Conservation (phyloP, 106 monocot species). For the Allium sativum region DNA sequence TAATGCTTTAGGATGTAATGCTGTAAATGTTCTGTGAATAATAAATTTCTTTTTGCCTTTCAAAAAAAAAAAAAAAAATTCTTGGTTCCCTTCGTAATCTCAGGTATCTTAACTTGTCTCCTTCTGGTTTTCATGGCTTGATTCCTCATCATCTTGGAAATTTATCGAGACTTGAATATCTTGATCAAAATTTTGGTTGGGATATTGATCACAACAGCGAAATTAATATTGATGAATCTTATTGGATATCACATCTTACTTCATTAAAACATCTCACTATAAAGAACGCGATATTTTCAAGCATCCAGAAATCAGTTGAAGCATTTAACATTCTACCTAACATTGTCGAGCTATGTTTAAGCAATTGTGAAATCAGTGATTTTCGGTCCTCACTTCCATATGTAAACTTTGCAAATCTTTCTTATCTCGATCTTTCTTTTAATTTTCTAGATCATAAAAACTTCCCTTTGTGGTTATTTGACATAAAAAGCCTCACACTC, state of each 20-base stretch:
- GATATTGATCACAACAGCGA: too few species aligned
- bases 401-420: not conserved
- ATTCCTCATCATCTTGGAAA: too few species aligned
- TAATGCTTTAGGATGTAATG: too few species aligned
- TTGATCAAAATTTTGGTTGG: too few species aligned
- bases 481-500: not conserved
- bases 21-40: too few species aligned
- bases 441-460: not conserved
- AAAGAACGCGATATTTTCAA: not conserved
- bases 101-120: too few species aligned
- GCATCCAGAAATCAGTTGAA: not conserved
- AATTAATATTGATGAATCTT: not conserved
- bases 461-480: conserved; percentile 7
- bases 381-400: not conserved
- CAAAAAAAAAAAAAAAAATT: too few species aligned
- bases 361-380: not conserved
- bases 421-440: conserved; percentile 3
- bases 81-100: too few species aligned
- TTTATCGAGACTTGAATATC: too few species aligned
- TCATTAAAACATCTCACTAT: not conserved
- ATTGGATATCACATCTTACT: not conserved
- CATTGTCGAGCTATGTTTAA: not conserved
- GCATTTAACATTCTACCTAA: not conserved
- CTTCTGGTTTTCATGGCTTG: too few species aligned
- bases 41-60: too few species aligned